Conservation (phyloP, 805 yeast genomes). For the Wickerhamiella alocasiicola region DNA sequence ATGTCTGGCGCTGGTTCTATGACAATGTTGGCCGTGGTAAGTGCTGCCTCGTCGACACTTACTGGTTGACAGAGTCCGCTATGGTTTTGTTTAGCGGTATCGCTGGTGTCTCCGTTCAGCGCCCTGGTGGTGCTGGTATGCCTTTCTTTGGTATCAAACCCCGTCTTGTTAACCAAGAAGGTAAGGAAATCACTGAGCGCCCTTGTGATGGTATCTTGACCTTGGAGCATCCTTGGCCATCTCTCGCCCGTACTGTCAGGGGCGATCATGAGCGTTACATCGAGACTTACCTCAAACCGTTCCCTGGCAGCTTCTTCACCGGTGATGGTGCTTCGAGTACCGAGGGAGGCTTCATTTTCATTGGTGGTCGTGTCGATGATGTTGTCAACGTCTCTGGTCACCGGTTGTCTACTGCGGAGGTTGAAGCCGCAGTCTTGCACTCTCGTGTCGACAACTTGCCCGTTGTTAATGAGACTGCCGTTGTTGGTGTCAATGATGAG, state of each 20-base stretch:
- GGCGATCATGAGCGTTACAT: conserved; percentile 58
- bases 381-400: conserved; percentile 83
- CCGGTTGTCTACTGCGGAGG: conserved; percentile 78
- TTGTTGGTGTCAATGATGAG: conserved; percentile 72
- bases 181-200: conserved; percentile 53
- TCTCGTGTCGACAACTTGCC: conserved; percentile 43
- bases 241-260: conserved; percentile 76
- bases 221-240: conserved; percentile 66
- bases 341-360: conserved; percentile 75
- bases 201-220: conserved; percentile 76
- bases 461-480: conserved; percentile 63
- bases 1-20: conserved; percentile 93
- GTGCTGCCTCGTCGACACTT: conserved; percentile 71
- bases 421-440: conserved; percentile 54
- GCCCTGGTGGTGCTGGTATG: conserved; percentile 76
- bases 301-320: conserved; percentile 70
- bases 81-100: conserved; percentile 67
- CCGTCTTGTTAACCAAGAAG: conserved; percentile 56
- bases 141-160: conserved; percentile 77
- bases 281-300: conserved; percentile 75
- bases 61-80: conserved; percentile 86
- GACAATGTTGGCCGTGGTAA: conserved; percentile 74
- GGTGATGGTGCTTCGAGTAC: conserved; percentile 89
- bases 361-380: conserved; percentile 77
- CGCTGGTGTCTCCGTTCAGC: conserved; percentile 64